Percentiles rank a stretch among this genome's conserved stretches.
These are phyloP conservation scores for Rutstroemia sydowiana DNA, from an alignment of 2,329 filamentous ascomycete species.

Conservation along the genomic window DNA sequence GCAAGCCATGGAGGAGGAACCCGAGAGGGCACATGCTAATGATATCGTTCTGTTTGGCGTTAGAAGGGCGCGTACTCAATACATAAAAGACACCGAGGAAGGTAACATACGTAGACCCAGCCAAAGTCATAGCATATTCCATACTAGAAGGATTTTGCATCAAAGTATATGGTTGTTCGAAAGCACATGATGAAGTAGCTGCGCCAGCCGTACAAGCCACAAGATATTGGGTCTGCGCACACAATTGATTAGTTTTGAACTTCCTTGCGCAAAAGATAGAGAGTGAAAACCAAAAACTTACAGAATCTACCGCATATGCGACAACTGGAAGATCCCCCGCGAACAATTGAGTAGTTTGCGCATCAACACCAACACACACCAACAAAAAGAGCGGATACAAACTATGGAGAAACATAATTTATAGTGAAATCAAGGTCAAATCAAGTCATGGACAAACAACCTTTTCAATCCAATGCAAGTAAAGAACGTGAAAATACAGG, in stretches of 20 bases:
- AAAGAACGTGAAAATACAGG: background rate
- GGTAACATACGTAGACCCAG: constrained; percentile 2
- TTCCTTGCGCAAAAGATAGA: background rate
- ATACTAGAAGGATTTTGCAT: constrained; percentile 15
- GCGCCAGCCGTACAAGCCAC: constrained; percentile 12
- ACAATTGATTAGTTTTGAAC: background rate
- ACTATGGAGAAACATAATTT: constrained; percentile 3
- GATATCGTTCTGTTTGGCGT: background rate
- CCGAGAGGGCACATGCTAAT: background rate
- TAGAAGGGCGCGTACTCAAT: background rate
- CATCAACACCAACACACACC: background rate
- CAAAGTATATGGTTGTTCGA: constrained; percentile 17
- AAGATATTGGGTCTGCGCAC: constrained; percentile 9
- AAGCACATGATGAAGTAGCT: constrained; percentile 11
- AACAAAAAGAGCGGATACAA: background rate
- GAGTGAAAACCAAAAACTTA: background rate
- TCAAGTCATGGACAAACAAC: too few relatives aligned
- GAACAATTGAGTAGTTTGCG: constrained; percentile 8
- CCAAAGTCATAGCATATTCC: constrained; percentile 12
- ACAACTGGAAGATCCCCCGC: constrained; percentile 11
- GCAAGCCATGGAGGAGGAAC: constrained; percentile 4
- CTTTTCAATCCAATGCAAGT: background rate
- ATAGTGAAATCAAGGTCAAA: background rate
- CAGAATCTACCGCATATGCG: constrained; percentile 14
- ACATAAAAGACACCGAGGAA: too few relatives aligned